These are phyloP conservation scores for Lactarius hatsudake DNA, from an alignment of 768 basidiomycete species.

Conservation along the genomic window DNA sequence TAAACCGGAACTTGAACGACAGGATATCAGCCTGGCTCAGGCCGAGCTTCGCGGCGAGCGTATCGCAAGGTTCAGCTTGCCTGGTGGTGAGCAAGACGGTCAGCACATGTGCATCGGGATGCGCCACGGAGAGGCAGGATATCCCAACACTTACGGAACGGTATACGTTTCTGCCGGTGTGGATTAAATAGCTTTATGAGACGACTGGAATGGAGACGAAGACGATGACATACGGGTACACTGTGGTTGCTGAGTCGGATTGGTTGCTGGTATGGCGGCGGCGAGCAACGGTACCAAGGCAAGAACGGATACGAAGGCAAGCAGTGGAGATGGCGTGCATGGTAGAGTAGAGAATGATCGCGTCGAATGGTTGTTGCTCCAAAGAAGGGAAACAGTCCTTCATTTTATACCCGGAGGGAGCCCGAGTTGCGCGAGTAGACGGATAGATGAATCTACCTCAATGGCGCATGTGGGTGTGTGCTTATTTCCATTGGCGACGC, in stretches of 20 bases:
- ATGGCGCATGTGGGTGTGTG: too few relatives aligned
- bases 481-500: too few relatives aligned
- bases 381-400: not conserved
- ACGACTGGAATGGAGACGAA: not conserved
- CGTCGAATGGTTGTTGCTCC: not conserved
- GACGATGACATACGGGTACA: too few relatives aligned
- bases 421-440: too few relatives aligned
- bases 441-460: too few relatives aligned
- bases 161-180: slow-evolving; percentile 3
- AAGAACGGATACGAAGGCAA: slow-evolving; percentile 3
- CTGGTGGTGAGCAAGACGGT: not conserved
- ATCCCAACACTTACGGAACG: not conserved
- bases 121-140: not conserved
- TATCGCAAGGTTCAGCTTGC: not conserved
- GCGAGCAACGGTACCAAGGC: not conserved
- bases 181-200: not conserved
- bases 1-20: slow-evolving; percentile 4
- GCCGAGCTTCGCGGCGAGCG: not conserved
- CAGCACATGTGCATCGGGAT: not conserved
- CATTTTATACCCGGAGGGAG: not conserved
- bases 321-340: slow-evolving; percentile 9
- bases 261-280: not conserved
- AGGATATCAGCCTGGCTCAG: not conserved
- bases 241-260: too few relatives aligned
- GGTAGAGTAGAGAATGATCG: not conserved